These are phyloP conservation scores for Dorcoceras hygrometricum DNA, from an alignment of 257 asterid genomes.

Conservation along the genomic window DNA sequence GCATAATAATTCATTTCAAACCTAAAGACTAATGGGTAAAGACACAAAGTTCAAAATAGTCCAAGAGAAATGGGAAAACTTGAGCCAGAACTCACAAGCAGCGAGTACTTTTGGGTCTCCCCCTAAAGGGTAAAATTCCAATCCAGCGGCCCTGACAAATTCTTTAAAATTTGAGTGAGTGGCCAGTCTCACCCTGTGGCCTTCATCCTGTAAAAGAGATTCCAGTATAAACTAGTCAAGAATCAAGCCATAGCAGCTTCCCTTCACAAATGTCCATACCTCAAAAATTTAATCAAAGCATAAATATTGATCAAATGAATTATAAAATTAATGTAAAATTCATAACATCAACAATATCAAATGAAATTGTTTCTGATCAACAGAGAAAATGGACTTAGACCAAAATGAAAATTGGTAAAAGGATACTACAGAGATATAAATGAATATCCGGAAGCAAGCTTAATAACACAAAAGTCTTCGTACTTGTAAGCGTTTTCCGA, in stretches of 20 bases:
- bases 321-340: not conserved
- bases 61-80: not conserved
- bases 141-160: constrained; percentile 36
- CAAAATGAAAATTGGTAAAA: no score
- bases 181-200: constrained; percentile 36
- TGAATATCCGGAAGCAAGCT: not conserved
- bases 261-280: not conserved
- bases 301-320: not conserved
- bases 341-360: not conserved
- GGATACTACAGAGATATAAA: not conserved
- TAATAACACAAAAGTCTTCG: not conserved
- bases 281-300: not conserved
- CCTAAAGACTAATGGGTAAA: not conserved
- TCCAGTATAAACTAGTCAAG: not conserved
- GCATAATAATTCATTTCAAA: not conserved
- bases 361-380: no score
- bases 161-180: constrained; percentile 35
- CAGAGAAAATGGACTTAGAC: not conserved
- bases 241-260: not conserved
- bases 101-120: constrained; percentile 36
- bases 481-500: constrained; percentile 83
- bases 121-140: constrained; percentile 36
- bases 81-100: constrained; percentile 12
- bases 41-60: not conserved
- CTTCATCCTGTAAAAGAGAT: constrained; percentile 12